Evolutionary conservation across 805 yeast species (phyloP).

Genomic region (Cyberlindnera xishuangbannaensis): DNA sequence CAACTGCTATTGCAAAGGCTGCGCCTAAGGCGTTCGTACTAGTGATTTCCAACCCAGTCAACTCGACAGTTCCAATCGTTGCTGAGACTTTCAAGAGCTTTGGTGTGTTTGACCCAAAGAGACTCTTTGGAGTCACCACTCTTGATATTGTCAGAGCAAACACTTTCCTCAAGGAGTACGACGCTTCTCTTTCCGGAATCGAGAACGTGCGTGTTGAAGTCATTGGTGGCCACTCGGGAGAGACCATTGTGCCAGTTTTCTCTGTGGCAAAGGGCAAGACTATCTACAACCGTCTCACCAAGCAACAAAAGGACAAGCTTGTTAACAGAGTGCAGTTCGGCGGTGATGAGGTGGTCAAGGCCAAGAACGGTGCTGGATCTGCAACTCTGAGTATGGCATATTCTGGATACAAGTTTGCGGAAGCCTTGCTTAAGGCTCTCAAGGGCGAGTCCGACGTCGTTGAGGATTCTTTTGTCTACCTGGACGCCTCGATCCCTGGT

Average conservation of each 20-base stretch:
- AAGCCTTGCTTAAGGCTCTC: constrained; percentile 31
- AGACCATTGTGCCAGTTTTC: constrained; percentile 80
- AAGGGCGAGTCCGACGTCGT: constrained; percentile 29
- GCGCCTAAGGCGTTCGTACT: constrained; percentile 74
- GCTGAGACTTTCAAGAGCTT: constrained; percentile 68
- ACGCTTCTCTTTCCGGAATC: constrained; percentile 15
- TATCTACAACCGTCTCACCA: constrained; percentile 16
- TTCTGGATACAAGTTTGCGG: constrained; percentile 82
- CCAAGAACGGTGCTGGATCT: constrained; percentile 91
- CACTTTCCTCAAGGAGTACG: constrained; percentile 51
- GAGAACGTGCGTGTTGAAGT: constrained; percentile 49
- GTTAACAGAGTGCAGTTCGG: constrained; percentile 91
- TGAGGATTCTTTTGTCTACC: constrained; percentile 47
- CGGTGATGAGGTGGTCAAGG: constrained; percentile 95
- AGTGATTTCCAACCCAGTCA: constrained; percentile 89
- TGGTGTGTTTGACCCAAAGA: constrained; percentile 64
- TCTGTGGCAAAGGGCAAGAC: constrained; percentile 18
- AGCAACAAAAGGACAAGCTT: constrained; percentile 33
- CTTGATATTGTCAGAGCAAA: constrained; percentile 86
- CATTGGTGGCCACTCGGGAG: constrained; percentile 94
- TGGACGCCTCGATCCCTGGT: constrained; percentile 32
- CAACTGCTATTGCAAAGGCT: constrained; percentile 64
- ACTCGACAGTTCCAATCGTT: constrained; percentile 87
- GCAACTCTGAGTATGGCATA: constrained; percentile 96
- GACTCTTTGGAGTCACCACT: constrained; percentile 83